Conservation (phyloP, 139 green algal species). For the Limnomonas spitsbergensis region DNA sequence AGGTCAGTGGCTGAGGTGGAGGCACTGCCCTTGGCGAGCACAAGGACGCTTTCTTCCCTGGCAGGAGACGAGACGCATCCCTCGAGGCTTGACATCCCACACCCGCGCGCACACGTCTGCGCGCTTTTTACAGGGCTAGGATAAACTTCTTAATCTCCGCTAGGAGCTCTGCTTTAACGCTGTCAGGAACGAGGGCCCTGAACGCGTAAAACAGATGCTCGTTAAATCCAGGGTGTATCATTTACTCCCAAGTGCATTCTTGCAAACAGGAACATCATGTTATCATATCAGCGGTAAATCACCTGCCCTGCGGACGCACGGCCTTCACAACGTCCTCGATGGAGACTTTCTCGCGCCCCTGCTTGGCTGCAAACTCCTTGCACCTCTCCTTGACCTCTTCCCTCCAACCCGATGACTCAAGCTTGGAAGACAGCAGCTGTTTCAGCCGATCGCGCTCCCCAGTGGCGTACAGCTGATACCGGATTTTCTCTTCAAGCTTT, state of each 20-base stretch:
- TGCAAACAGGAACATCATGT: too few relatives aligned
- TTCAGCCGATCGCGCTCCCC: conserved; percentile 56
- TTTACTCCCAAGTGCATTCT: too few relatives aligned
- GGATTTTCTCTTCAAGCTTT: conserved; percentile 20
- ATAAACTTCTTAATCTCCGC: conserved; percentile 58
- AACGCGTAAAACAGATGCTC: not conserved
- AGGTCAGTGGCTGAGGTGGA: too few relatives aligned
- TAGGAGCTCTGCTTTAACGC: conserved; percentile 66
- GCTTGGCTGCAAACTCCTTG: conserved; percentile 42
- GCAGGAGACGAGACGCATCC: too few relatives aligned
- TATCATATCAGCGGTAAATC: too few relatives aligned
- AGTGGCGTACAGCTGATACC: conserved; percentile 31
- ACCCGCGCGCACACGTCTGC: too few relatives aligned
- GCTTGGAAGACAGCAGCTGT: conserved; percentile 42
- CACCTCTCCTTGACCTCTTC: conserved; percentile 54
- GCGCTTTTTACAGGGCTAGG: conserved; percentile 30
- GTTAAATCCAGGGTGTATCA: too few relatives aligned
- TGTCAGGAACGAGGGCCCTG: conserved; percentile 48
- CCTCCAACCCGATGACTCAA: conserved; percentile 61
- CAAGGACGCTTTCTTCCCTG: too few relatives aligned
- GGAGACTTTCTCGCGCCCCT: conserved; percentile 49
- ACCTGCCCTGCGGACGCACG: conserved; percentile 43
- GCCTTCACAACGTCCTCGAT: conserved; percentile 51
- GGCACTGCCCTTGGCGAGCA: too few relatives aligned
- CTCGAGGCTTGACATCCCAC: too few relatives aligned